Conservation (phyloP, 2,329 filamentous ascomycete genomes). For the Fusarium secorum region DNA sequence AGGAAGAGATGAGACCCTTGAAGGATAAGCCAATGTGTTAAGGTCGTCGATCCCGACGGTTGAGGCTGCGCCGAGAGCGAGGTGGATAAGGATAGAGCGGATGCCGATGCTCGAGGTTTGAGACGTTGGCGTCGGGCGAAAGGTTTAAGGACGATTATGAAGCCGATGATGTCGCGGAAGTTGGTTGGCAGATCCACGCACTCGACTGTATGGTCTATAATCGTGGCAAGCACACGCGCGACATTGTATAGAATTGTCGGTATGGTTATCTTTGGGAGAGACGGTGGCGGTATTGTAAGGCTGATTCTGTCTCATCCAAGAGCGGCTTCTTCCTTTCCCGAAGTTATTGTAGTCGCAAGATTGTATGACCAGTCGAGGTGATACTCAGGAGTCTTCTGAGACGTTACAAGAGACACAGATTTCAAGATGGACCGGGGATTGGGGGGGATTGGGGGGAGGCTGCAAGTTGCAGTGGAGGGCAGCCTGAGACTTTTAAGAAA, state of each 20-base stretch:
- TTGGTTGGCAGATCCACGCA: conserved; percentile 46
- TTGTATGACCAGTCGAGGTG: conserved; percentile 18
- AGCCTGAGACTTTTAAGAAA: conserved; percentile 34
- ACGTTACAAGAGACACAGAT: conserved; percentile 28
- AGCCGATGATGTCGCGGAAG: conserved; percentile 43
- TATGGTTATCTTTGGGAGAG: neutral
- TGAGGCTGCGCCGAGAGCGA: conserved; percentile 22
- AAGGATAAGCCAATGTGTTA: conserved; percentile 20
- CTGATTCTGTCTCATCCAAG: conserved; percentile 39
- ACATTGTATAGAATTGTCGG: conserved; percentile 47
- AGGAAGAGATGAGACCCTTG: conserved; percentile 15
- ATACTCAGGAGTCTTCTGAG: conserved; percentile 34
- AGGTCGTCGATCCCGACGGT: conserved; percentile 18
- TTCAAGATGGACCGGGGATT: conserved; percentile 29
- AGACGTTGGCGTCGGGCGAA: conserved; percentile 27
- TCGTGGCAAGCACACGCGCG: conserved; percentile 58
- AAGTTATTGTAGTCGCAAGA: conserved; percentile 32
- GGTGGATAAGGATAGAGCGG: conserved; percentile 16
- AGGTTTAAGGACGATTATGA: conserved; percentile 30
- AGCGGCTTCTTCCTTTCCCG: conserved; percentile 27
- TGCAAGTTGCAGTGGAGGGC: conserved; percentile 26
- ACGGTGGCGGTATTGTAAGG: conserved; percentile 18
- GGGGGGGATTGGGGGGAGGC: conserved; percentile 11
- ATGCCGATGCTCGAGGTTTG: conserved; percentile 5
- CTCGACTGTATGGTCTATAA: conserved; percentile 33